These are phyloP conservation scores for Aureobasidium sp. DNA, from an alignment of 2,329 filamentous ascomycete species.

Conservation along the genomic window DNA sequence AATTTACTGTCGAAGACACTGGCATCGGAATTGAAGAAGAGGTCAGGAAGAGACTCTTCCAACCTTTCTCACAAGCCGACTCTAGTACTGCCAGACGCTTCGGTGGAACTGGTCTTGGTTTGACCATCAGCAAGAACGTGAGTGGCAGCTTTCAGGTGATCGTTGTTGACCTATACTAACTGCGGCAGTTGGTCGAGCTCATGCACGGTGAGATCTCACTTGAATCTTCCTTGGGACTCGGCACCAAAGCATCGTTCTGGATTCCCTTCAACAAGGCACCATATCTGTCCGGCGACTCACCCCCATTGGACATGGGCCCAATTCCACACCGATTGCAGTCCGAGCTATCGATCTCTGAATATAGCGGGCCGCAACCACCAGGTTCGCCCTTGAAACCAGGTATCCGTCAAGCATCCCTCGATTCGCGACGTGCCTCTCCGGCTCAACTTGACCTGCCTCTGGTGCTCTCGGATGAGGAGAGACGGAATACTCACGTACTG, in stretches of 20 bases:
- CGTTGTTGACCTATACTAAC: background rate
- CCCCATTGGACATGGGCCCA: conserved; percentile 52
- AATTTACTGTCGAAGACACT: conserved; percentile 66
- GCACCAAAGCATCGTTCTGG: conserved; percentile 67
- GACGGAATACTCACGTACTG: conserved; percentile 58
- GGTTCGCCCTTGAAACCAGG: conserved; percentile 16
- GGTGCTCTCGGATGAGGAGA: conserved; percentile 47
- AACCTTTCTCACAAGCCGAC: conserved; percentile 75
- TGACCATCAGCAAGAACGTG: conserved; percentile 71
- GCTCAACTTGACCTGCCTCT: conserved; percentile 27
- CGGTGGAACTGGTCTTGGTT: conserved; percentile 66
- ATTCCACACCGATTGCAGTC: conserved; percentile 58
- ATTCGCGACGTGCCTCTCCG: conserved; percentile 14
- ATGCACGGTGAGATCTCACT: conserved; percentile 70
- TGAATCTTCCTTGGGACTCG: conserved; percentile 56
- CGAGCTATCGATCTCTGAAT: conserved; percentile 52
- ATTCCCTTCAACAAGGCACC: conserved; percentile 68
- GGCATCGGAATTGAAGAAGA: conserved; percentile 76
- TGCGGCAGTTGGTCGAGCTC: conserved; percentile 53
- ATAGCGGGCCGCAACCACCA: conserved; percentile 35
- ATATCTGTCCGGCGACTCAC: conserved; percentile 39
- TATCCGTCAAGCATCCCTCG: conserved; percentile 17
- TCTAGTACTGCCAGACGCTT: conserved; percentile 71
- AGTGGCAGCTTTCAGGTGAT: background rate
- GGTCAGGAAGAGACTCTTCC: conserved; percentile 63